These are phyloP conservation scores for Aureobasidium pullulans DNA, from an alignment of 2,329 filamentous ascomycete genomes.

Conservation along the genomic window DNA sequence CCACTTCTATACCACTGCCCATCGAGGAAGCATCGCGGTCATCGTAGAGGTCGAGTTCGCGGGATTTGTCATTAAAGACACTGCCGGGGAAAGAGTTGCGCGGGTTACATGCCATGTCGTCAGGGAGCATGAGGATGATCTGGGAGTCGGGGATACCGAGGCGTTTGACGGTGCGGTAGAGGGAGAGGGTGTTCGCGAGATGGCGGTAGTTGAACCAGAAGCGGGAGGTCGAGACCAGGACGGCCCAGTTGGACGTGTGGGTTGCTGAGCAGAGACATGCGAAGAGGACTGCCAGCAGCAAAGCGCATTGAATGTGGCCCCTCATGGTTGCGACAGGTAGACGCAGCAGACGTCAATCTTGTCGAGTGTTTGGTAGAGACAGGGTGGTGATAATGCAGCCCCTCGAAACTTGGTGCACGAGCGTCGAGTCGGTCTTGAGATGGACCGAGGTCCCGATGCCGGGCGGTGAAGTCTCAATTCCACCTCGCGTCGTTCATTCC, in stretches of 20 bases:
- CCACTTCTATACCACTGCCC: conserved; percentile 68
- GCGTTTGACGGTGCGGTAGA: conserved; percentile 96
- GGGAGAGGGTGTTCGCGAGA: conserved; percentile 91
- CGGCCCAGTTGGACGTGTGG: conserved; percentile 98
- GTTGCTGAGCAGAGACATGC: conserved; percentile 48
- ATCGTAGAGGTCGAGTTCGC: conserved; percentile 90
- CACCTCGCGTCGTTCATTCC: neutral
- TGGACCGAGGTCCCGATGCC: conserved; percentile 1
- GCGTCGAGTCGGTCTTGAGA: neutral
- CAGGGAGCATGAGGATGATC: conserved; percentile 99
- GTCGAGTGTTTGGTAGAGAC: neutral
- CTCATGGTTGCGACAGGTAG: neutral
- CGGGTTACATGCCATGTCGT: conserved; percentile 99
- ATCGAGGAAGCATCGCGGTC: conserved; percentile 55
- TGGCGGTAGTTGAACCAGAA: conserved; percentile 99
- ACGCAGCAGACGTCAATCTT: neutral
- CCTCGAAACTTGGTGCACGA: neutral
- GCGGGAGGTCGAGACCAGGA: conserved; percentile 94
- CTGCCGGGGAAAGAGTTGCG: conserved; percentile 96
- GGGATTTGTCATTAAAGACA: conserved; percentile 96
- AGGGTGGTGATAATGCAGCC: neutral
- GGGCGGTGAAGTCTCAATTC: neutral
- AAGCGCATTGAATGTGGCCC: neutral
- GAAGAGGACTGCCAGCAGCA: conserved; percentile 17
- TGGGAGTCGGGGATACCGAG: conserved; percentile 96